A percentile compares a stretch with the other conserved stretches of the same genome.
Evolutionary conservation across 352 stramenopile genomes (phyloP).

Genomic region (Pythium rhizo-oryzae): DNA sequence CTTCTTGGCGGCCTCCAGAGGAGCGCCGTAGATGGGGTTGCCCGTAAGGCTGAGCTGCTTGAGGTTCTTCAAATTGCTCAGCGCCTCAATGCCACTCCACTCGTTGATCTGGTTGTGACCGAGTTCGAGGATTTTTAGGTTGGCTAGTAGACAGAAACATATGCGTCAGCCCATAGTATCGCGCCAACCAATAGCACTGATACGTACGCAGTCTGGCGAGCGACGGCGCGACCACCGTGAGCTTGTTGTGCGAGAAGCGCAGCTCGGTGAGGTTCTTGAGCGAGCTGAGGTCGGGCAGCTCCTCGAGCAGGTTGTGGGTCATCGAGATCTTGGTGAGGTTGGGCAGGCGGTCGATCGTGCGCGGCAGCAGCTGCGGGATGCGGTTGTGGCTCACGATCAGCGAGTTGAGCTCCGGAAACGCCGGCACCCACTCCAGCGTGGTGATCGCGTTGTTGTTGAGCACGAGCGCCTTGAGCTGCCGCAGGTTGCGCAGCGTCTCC

Average conservation of each 20-base stretch:
- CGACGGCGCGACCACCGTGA: constrained; percentile 65
- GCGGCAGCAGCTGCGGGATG: constrained; percentile 64
- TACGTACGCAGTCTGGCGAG: constrained; percentile 68
- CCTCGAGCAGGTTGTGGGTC: constrained; percentile 81
- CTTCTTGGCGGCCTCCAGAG: constrained; percentile 35
- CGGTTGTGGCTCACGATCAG: constrained; percentile 87
- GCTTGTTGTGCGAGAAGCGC: constrained; percentile 80
- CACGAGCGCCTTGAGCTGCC: constrained; percentile 77
- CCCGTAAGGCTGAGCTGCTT: constrained; percentile 82
- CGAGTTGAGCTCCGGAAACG: constrained; percentile 79
- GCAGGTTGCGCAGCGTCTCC: constrained; percentile 69
- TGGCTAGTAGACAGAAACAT: constrained; percentile 38
- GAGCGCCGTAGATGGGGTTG: constrained; percentile 73
- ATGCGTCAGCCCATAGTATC: not conserved
- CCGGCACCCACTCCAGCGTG: constrained; percentile 82
- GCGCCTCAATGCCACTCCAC: constrained; percentile 72
- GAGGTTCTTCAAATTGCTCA: constrained; percentile 59
- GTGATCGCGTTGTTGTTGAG: constrained; percentile 87
- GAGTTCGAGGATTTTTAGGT: constrained; percentile 81
- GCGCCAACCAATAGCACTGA: not conserved
- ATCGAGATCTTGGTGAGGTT: constrained; percentile 87
- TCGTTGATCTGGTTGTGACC: constrained; percentile 85
- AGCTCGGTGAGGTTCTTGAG: constrained; percentile 75
- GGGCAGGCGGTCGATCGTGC: constrained; percentile 65
- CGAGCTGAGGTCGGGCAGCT: constrained; percentile 68